Evolutionary conservation across 768 basidiomycete species (phyloP), one percentile per base, ranked within the genome.

Genomic region (Boletus pseudo-olivaceus): DNA sequence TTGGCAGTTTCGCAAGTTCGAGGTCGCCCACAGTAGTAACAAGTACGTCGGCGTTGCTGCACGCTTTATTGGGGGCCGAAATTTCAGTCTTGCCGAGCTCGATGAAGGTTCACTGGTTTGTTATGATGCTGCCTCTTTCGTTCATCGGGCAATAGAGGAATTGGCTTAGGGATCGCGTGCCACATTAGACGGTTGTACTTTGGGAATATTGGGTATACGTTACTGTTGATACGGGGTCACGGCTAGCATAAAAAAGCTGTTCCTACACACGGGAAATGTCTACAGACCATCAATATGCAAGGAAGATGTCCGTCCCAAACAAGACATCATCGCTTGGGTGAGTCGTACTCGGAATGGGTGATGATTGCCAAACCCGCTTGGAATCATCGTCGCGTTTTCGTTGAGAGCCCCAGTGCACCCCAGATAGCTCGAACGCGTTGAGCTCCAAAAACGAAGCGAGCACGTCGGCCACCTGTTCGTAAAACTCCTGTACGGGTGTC

Each of bases 321-420:
- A 75, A 42, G 32, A 72, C 60, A 27, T 72, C 68, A 35, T 73
- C 71, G 34, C 56, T 60, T 19, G 69, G 64, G 35, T 58, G 64
- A 47, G 62, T 57, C 47, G 67, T 64, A 46, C 57, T 61, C 43
- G 70, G 67, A 14, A 81, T 70, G 17, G 82, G 74, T 42, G 77
- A 74, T 1, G 81, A 80, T 66, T 79, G 78, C 83, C 83, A 84
- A 7, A 78, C 71, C 30, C 74, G 73, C 56, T 75, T 77, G 37
- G 74, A 66, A 32, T 77, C 73, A 45, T 74, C 66, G 49, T 72
- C 65, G 58, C 76, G 75, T 58, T 70, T 74, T 43, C 70, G 75
- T n/a, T 78, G 76, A 6, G 82, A 83, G 45, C 79, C 76, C 87
- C 88, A 90, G 59, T 85, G 85, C 72, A 90, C 82, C 33, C 88